A percentile compares a stretch with the other conserved stretches of the same genome.
phyloP scores from a whole-genome alignment of 116 monocot genomes.

The Zostera marina region DNA sequence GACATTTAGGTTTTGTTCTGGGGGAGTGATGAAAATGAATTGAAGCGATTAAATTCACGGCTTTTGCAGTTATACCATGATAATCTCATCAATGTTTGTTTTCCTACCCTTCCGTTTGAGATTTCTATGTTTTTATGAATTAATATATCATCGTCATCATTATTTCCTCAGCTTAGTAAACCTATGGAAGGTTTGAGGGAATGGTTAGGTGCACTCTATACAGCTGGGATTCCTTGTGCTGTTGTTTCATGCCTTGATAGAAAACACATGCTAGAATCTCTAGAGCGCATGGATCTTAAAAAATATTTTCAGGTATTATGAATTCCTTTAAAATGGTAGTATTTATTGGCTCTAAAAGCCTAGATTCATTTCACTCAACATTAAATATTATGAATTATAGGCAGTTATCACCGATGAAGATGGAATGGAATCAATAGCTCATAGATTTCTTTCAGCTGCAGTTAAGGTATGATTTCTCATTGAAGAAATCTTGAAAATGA shows the following conservation, averaged over 20 bases:
- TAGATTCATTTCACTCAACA: background rate
- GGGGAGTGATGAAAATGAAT: constrained; percentile 32
- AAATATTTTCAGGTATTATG: constrained; percentile 68
- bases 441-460: constrained; percentile 92
- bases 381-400: constrained; percentile 17
- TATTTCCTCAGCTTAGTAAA: constrained; percentile 41
- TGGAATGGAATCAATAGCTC: constrained; percentile 96
- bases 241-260: constrained; percentile 84
- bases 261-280: constrained; percentile 55
- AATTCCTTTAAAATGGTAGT: background rate
- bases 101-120: background rate
- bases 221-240: constrained; percentile 84
- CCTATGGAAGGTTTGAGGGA: constrained; percentile 76
- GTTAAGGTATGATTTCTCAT: constrained; percentile 40
- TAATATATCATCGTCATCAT: background rate
- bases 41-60: constrained; percentile 77
- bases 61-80: constrained; percentile 67
- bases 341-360: background rate
- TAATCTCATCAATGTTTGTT: constrained; percentile 57
- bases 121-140: background rate
- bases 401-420: constrained; percentile 85
- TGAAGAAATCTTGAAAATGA: no score
- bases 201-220: constrained; percentile 79
- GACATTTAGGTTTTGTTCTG: constrained; percentile 62
- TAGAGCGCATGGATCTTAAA: constrained; percentile 50